Percentiles rank a stretch among this genome's conserved stretches.
phyloP scores from a whole-genome alignment of 331 rosid species.

The Quercus lobata region DNA sequence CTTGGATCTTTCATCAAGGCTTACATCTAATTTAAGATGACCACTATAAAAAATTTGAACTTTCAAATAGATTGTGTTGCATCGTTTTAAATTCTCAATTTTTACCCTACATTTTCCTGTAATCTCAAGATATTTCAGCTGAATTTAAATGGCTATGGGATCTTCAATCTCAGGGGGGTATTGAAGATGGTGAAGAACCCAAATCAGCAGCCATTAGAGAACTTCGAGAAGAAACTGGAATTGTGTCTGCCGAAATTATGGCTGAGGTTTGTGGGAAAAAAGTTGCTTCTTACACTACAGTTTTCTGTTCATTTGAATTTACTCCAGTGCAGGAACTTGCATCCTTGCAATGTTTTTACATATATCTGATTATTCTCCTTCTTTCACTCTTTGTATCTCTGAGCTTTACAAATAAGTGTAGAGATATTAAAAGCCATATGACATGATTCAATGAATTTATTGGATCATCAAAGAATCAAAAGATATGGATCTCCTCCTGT shows the following conservation, averaged over 20 bases:
- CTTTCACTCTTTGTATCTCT: not conserved
- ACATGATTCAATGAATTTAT: not conserved
- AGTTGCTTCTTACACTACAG: not conserved
- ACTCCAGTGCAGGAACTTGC: not conserved
- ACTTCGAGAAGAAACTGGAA: slow-evolving; percentile 90
- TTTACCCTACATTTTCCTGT: not conserved
- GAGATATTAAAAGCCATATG: not conserved
- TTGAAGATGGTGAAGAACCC: slow-evolving; percentile 96
- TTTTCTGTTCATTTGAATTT: slow-evolving; percentile 14
- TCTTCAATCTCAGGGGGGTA: slow-evolving; percentile 64
- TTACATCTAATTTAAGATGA: not conserved
- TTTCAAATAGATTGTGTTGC: not conserved
- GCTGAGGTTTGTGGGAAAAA: slow-evolving; percentile 56
- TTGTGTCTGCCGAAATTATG: slow-evolving; percentile 74
- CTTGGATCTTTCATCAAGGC: not conserved
- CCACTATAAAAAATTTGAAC: slow-evolving; percentile 3
- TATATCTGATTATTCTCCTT: not conserved
- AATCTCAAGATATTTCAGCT: not conserved
- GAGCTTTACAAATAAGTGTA: slow-evolving; percentile 5
- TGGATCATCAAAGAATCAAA: not conserved
- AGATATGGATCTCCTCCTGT: not conserved
- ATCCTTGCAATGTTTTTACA: not conserved
- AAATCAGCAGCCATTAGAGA: slow-evolving; percentile 85
- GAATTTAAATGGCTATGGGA: not conserved
- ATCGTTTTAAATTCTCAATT: not conserved